Evolutionary conservation across 768 basidiomycete genomes (phyloP), one percentile per base, ranked within the genome.

Genomic region (Galerina marginata): DNA sequence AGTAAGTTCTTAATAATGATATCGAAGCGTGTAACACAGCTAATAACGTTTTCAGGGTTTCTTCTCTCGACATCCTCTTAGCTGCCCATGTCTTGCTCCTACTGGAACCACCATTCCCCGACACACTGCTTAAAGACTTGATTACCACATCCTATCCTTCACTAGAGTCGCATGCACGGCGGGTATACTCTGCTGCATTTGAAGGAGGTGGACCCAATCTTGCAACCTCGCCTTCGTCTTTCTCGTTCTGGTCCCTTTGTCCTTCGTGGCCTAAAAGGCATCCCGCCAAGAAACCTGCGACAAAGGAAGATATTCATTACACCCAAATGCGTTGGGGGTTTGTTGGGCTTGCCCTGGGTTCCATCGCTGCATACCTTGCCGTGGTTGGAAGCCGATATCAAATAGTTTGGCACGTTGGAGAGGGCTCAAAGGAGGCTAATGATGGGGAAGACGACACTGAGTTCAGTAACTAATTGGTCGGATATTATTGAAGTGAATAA

Each of bases 41-140:
- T 49, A 44, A 61, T 23, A 47, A 59, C 25, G 66, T 42, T 44
- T 15, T 14, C 54, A 93, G 91, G 47, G 81, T 82, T 11, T 85
- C 88, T 1, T 80, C 82, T 4, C 71, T 92, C 15, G 92, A 94
- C 61, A 70, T 89, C 23, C 69, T 85, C 39, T 74, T 93, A 16
- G 89, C 92, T 15, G 83, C 91, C 6, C 89, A 92, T 62, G 76
- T 89, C 26, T 79, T 91, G 36, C 76, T 92, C 36, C 74, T 93
- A 3, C 61, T 80, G 3, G 72, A 81, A 46, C 83, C 87, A 5
- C 82, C 85, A 39, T 88, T 87, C 57, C 86, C 89, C 1, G 86
- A 92, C 63, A 73, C 84, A 2, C 69, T 86, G 14, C 62, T 93
- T 7, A 79, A 82, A 67, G 76, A 79, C 61, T 79, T 90, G 3